Percentiles rank a stretch among this genome's conserved stretches.
These are phyloP conservation scores for Vanrija sp. DNA, from an alignment of 1,284 basidiomycete species.

Conservation along the genomic window DNA sequence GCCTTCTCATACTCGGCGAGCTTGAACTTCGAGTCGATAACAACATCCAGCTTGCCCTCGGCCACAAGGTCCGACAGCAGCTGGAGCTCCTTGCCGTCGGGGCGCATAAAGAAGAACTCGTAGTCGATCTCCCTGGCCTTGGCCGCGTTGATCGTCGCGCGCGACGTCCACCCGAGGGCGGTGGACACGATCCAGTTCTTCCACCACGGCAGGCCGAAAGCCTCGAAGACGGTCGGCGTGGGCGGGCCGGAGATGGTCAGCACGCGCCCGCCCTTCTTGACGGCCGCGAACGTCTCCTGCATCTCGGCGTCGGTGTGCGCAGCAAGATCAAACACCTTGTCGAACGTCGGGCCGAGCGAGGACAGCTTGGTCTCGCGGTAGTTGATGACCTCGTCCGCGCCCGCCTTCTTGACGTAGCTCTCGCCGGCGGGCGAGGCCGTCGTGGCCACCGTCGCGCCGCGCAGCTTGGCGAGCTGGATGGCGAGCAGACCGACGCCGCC, in stretches of 20 bases:
- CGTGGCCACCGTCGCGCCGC: slow-evolving; percentile 51
- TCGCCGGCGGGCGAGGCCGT: slow-evolving; percentile 50
- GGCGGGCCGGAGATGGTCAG: slow-evolving; percentile 12
- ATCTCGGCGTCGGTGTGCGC: slow-evolving; percentile 6
- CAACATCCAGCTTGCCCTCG: slow-evolving; percentile 12
- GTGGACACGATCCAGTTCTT: background rate
- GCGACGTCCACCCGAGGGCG: too few relatives aligned
- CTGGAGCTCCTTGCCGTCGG: slow-evolving; percentile 14
- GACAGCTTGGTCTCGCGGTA: slow-evolving; percentile 18
- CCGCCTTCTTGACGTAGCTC: slow-evolving; percentile 48
- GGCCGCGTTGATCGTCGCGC: background rate
- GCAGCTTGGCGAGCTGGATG: slow-evolving; percentile 51
- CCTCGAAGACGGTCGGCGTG: slow-evolving; percentile 5
- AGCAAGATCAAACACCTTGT: slow-evolving; percentile 19
- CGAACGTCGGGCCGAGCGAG: slow-evolving; percentile 3
- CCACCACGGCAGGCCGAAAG: background rate
- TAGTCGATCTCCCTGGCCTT: slow-evolving; percentile 6
- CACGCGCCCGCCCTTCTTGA: slow-evolving; percentile 10
- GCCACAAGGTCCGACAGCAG: slow-evolving; percentile 8
- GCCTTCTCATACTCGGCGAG: slow-evolving; percentile 11
- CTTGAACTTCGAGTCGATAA: slow-evolving; percentile 11
- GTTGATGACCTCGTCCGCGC: slow-evolving; percentile 51
- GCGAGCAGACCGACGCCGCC: slow-evolving; percentile 53
- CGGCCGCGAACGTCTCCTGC: slow-evolving; percentile 2
- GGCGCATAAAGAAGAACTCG: slow-evolving; percentile 20